Evolutionary conservation across 1,284 basidiomycete species (phyloP).

Genomic region (Ganoderma meredithae): DNA sequence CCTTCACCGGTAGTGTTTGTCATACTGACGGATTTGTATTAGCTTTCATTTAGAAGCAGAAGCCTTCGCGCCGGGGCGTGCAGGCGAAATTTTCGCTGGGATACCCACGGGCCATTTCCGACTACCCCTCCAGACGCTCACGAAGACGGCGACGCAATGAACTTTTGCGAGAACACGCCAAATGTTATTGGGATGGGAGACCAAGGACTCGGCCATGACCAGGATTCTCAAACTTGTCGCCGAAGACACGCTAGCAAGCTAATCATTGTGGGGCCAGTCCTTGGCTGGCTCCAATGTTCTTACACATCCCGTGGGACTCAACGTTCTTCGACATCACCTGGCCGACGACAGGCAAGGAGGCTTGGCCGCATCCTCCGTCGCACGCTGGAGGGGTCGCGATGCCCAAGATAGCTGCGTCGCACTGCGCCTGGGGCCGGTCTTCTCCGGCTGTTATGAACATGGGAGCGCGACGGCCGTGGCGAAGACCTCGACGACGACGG

Average conservation of each 20-base stretch:
- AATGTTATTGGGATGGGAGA: background rate
- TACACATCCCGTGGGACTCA: background rate
- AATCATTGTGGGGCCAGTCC: conserved; percentile 3
- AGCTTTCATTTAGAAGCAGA: conserved; percentile 15
- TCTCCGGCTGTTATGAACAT: conserved; percentile 13
- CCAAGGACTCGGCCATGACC: background rate
- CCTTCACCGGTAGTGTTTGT: conserved; percentile 1
- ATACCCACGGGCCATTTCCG: conserved; percentile 19
- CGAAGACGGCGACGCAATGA: conserved; percentile 5
- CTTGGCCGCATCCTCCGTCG: conserved; percentile 18
- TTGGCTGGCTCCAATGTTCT: background rate
- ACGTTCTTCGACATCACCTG: background rate
- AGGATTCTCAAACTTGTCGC: background rate
- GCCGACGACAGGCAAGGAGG: background rate
- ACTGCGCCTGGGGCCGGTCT: conserved; percentile 9
- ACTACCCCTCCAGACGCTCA: background rate
- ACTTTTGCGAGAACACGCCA: background rate
- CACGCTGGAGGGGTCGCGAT: conserved; percentile 28
- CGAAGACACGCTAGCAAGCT: background rate
- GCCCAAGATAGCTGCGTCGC: conserved; percentile 17
- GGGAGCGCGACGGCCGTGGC: conserved; percentile 17
- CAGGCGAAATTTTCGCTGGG: conserved; percentile 19
- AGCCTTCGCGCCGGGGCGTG: background rate
- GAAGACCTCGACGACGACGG: conserved; percentile 10
- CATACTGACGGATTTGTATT: background rate